These are phyloP conservation scores for Talaromyces funiculosus DNA, from an alignment of 2,329 filamentous ascomycete genomes.

Conservation along the genomic window DNA sequence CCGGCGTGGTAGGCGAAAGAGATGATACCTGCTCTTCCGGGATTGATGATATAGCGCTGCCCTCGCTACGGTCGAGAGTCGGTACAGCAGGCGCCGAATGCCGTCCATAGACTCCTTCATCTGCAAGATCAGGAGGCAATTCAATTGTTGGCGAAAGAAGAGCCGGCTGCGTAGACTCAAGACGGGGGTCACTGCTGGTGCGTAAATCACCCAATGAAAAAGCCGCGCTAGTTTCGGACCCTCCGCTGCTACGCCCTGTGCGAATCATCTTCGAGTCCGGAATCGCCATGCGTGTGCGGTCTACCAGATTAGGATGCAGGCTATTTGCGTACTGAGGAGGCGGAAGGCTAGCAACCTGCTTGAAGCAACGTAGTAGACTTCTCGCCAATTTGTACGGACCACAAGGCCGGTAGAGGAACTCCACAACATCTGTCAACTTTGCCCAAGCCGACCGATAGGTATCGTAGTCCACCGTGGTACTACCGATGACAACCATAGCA, in stretches of 20 bases:
- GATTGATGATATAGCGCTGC: not conserved
- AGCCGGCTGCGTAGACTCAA: not conserved
- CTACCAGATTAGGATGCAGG: slow-evolving; percentile 1
- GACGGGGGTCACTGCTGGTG: not conserved
- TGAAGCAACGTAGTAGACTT: slow-evolving; percentile 28
- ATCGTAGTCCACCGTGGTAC: slow-evolving; percentile 32
- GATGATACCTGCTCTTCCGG: not conserved
- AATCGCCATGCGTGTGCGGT: slow-evolving; percentile 6
- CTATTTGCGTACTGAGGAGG: not conserved
- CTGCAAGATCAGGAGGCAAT: not conserved
- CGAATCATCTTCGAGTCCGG: slow-evolving; percentile 1
- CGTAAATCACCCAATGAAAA: not conserved
- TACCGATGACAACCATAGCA: slow-evolving; percentile 34
- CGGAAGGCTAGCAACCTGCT: slow-evolving; percentile 14
- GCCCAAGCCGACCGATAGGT: slow-evolving; percentile 24
- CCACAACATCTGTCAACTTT: slow-evolving; percentile 28
- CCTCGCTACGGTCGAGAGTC: not conserved
- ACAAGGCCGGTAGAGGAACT: slow-evolving; percentile 36
- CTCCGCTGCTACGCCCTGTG: not conserved
- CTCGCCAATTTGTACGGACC: slow-evolving; percentile 39
- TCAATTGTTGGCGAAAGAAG: not conserved
- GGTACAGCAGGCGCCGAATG: slow-evolving; percentile 5
- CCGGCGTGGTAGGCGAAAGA: slow-evolving; percentile 1
- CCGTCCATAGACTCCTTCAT: slow-evolving; percentile 5
- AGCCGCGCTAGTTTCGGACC: not conserved